Percentiles rank a stretch among this genome's conserved stretches.
Conservation (phyloP, 495 filamentous ascomycete genomes). For the Aspergillus taichungensis region DNA sequence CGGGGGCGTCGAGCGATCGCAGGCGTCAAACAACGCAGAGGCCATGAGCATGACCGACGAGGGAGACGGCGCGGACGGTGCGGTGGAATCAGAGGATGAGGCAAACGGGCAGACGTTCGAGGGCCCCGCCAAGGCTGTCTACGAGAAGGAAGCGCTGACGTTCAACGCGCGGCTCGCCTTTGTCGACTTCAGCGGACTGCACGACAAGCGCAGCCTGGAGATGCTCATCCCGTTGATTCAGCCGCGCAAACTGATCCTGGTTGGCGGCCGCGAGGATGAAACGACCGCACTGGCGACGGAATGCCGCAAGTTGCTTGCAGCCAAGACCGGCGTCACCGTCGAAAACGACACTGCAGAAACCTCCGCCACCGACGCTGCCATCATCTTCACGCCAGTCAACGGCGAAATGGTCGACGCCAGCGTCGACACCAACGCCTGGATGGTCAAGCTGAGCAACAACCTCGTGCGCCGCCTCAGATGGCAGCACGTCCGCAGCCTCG, state of each 20-base stretch:
- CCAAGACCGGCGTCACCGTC: constrained; percentile 28
- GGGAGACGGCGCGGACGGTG: constrained; percentile 36
- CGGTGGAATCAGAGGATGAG: constrained; percentile 40
- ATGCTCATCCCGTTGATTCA: constrained; percentile 94
- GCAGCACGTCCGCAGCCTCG: constrained; percentile 85
- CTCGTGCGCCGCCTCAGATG: constrained; percentile 80
- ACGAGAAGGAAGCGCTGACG: constrained; percentile 48
- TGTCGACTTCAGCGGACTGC: constrained; percentile 85
- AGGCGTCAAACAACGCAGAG: constrained; percentile 33
- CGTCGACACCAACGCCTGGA: constrained; percentile 97
- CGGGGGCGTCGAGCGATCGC: constrained; percentile 35
- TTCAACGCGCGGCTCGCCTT: constrained; percentile 70
- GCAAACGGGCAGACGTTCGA: constrained; percentile 40
- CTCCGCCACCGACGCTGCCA: constrained; percentile 34
- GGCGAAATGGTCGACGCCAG: constrained; percentile 75
- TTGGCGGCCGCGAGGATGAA: constrained; percentile 70
- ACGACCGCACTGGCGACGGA: constrained; percentile 68
- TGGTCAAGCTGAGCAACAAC: constrained; percentile 74
- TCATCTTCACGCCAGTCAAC: constrained; percentile 71
- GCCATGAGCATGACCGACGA: constrained; percentile 31
- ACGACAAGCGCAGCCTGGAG: constrained; percentile 83
- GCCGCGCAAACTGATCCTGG: constrained; percentile 84
- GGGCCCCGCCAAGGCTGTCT: constrained; percentile 67
- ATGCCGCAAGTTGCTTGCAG: constrained; percentile 65
- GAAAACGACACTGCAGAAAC: constrained; percentile 6